Evolutionary conservation across 495 filamentous ascomycete species (phyloP).

Genomic region (Rhypophila decipiens): DNA sequence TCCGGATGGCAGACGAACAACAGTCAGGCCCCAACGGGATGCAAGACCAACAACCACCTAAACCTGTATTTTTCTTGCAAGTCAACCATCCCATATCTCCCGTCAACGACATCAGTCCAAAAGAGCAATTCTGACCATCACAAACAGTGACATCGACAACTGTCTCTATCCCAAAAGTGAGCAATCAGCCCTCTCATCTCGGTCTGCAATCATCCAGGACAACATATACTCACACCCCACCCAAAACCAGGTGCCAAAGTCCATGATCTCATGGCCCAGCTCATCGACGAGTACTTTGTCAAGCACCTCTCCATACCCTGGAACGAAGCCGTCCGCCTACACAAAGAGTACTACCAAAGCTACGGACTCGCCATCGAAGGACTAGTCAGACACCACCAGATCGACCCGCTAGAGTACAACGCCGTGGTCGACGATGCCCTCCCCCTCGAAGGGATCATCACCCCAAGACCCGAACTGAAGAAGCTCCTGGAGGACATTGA

Average conservation of each 20-base stretch:
- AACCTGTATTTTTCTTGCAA: slow-evolving; percentile 44
- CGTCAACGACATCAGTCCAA: not conserved
- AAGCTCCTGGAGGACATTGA: slow-evolving; percentile 74
- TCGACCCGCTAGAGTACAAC: slow-evolving; percentile 95
- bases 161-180: slow-evolving; percentile 68
- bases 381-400: slow-evolving; percentile 86
- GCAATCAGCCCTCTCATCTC: no score
- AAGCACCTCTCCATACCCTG: slow-evolving; percentile 64
- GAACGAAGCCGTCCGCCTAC: slow-evolving; percentile 73
- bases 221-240: not conserved
- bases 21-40: not conserved
- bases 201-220: not conserved
- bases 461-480: slow-evolving; percentile 66
- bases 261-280: slow-evolving; percentile 64
- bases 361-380: slow-evolving; percentile 98
- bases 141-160: slow-evolving; percentile 81
- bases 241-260: slow-evolving; percentile 53
- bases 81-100: not conserved
- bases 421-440: slow-evolving; percentile 89
- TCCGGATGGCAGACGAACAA: not conserved
- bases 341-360: slow-evolving; percentile 85
- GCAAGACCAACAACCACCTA: slow-evolving; percentile 8
- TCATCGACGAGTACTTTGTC: slow-evolving; percentile 78
- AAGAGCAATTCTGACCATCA: slow-evolving; percentile 4
- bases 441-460: slow-evolving; percentile 77